These are phyloP conservation scores for Stephanodiscus triporus DNA, from an alignment of 108 stramenopile species.

Conservation along the genomic window DNA sequence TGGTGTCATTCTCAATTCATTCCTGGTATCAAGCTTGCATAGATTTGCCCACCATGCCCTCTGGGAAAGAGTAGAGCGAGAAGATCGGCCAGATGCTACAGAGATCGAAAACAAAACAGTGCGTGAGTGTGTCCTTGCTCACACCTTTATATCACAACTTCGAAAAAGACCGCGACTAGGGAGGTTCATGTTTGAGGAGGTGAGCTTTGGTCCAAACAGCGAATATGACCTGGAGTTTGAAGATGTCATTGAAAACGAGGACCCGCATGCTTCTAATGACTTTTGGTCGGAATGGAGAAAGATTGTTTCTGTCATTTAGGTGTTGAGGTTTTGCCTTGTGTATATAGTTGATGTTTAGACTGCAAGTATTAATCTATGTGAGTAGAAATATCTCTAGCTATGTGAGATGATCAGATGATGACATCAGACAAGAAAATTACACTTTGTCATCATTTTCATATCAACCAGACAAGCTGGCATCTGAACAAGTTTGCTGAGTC, in stretches of 20 bases:
- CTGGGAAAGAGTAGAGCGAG: slow-evolving; percentile 63
- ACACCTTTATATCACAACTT: slow-evolving; percentile 45
- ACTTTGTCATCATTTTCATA: background rate
- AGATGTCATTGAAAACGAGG: slow-evolving; percentile 41
- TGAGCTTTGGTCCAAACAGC: slow-evolving; percentile 44
- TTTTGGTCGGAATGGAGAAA: slow-evolving; percentile 52
- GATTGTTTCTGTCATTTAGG: slow-evolving; percentile 48
- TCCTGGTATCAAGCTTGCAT: slow-evolving; percentile 60
- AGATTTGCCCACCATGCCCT: slow-evolving; percentile 69
- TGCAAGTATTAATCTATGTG: background rate
- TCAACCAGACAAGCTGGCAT: background rate
- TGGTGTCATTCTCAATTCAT: slow-evolving; percentile 67
- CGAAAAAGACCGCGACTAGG: slow-evolving; percentile 29
- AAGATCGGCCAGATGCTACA: slow-evolving; percentile 47
- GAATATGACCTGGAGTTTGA: slow-evolving; percentile 48
- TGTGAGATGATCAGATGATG: background rate
- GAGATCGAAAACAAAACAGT: slow-evolving; percentile 39
- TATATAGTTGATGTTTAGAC: background rate
- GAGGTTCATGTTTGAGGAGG: slow-evolving; percentile 45
- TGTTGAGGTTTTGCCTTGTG: background rate
- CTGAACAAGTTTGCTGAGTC: background rate
- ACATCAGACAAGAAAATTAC: background rate
- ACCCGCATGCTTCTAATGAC: slow-evolving; percentile 16
- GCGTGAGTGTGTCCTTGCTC: slow-evolving; percentile 41
- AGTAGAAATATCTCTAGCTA: background rate